Percentiles rank a stretch among this genome's conserved stretches.
These are phyloP conservation scores for Teunomyces aglyptinius DNA, from an alignment of 805 yeast species.

Conservation along the genomic window DNA sequence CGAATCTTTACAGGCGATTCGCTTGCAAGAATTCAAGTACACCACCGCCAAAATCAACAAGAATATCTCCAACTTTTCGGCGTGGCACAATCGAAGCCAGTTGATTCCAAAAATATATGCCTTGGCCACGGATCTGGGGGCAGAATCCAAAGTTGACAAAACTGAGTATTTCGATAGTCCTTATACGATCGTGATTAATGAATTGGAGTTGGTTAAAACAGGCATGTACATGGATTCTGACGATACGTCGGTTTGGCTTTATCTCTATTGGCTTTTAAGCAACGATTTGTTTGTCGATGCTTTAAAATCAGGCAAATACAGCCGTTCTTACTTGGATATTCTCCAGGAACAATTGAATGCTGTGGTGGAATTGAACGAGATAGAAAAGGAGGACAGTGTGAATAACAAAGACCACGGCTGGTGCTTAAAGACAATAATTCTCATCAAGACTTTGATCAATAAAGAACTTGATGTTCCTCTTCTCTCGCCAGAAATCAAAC, in stretches of 20 bases:
- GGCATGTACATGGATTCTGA: conserved; percentile 93
- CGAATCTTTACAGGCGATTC: conserved; percentile 22
- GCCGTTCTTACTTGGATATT: conserved; percentile 35
- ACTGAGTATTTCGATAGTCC: conserved; percentile 26
- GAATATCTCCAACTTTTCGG: conserved; percentile 90
- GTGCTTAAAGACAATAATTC: conserved; percentile 67
- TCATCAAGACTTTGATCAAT: conserved; percentile 36
- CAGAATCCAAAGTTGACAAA: conserved; percentile 4
- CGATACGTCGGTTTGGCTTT: conserved; percentile 92
- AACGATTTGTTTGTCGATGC: conserved; percentile 37
- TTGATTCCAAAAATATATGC: conserved; percentile 55
- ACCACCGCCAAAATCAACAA: conserved; percentile 76
- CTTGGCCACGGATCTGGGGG: conserved; percentile 5
- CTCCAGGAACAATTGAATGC: conserved; percentile 45
- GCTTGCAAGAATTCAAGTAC: conserved; percentile 62
- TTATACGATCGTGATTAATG: conserved; percentile 45
- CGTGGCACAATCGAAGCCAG: conserved; percentile 88
- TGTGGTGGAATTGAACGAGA: conserved; percentile 62
- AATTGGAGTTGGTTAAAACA: conserved; percentile 66
- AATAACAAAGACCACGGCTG: conserved; percentile 59
- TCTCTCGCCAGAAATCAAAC: conserved; percentile 23
- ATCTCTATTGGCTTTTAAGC: conserved; percentile 73
- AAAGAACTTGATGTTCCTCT: conserved; percentile 6
- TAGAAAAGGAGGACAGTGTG: conserved; percentile 64
- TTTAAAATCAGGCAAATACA: conserved; percentile 13